A percentile compares a stretch with the other conserved stretches of the same genome.
These are phyloP conservation scores for Saraca asoca DNA, from an alignment of 331 rosid genomes.

Conservation along the genomic window DNA sequence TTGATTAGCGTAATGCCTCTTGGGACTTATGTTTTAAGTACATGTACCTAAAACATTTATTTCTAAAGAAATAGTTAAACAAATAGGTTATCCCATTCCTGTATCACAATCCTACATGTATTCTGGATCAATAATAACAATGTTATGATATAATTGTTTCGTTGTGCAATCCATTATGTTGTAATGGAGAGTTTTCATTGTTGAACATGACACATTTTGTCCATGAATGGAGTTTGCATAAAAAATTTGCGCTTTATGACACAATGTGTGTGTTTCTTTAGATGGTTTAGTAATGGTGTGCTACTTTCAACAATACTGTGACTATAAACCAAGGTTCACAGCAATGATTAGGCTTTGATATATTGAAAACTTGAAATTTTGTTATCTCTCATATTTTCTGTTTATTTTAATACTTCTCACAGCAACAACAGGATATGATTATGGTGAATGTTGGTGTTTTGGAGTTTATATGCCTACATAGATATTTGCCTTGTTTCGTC, in stretches of 20 bases:
- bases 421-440: not conserved
- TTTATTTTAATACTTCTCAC: not conserved
- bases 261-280: slow-evolving; percentile 21
- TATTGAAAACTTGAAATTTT: not conserved
- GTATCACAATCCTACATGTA: too few species aligned
- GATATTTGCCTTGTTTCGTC: not conserved
- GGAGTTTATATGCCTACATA: slow-evolving; percentile 10
- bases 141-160: too few species aligned
- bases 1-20: too few species aligned
- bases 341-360: not conserved
- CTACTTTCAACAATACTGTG: slow-evolving; percentile 19
- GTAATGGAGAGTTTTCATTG: slow-evolving; percentile 33
- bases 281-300: slow-evolving; percentile 25
- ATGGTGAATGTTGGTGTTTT: not conserved
- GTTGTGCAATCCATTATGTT: too few species aligned
- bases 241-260: slow-evolving; percentile 12
- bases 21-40: too few species aligned
- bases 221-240: slow-evolving; percentile 30
- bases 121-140: too few species aligned
- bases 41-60: too few species aligned
- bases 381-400: too few species aligned
- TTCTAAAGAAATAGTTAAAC: too few species aligned
- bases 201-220: slow-evolving; percentile 26
- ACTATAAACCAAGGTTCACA: not conserved
- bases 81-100: too few species aligned